These are phyloP conservation scores for Nitzschia putrida DNA, from an alignment of 108 stramenopile species.

Conservation along the genomic window DNA sequence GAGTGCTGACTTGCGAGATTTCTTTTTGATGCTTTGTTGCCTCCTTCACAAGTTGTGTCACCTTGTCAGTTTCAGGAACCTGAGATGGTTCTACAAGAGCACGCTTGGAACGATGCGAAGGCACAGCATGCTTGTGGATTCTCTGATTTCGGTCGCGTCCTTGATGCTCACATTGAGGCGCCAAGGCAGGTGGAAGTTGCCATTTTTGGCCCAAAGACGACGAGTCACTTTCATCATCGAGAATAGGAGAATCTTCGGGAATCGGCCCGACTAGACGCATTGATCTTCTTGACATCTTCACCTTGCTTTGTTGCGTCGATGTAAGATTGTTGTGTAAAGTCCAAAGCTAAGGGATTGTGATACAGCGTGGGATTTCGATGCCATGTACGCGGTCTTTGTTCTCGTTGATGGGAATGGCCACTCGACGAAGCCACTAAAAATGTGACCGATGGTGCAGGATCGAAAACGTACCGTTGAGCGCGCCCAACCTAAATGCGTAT, in stretches of 20 bases:
- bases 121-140: neutral
- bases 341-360: no score
- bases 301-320: no score
- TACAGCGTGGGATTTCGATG: no score
- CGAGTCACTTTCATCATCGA: neutral
- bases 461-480: no score
- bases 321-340: no score
- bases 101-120: neutral
- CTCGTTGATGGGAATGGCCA: no score
- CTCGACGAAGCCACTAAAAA: no score
- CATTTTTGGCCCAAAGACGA: neutral
- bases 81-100: neutral
- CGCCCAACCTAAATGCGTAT: no score
- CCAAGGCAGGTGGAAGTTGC: neutral
- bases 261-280: neutral
- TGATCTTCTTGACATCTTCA: no score
- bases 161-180: neutral
- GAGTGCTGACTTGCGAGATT: neutral
- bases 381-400: no score
- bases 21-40: neutral
- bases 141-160: neutral
- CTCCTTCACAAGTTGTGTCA: slow-evolving; percentile 2
- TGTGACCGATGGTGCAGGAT: no score
- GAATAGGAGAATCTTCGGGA: neutral
- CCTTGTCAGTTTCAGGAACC: neutral